phyloP scores from a whole-genome alignment of 1,139 yeast species.

The Insectozyma bohioensis region DNA sequence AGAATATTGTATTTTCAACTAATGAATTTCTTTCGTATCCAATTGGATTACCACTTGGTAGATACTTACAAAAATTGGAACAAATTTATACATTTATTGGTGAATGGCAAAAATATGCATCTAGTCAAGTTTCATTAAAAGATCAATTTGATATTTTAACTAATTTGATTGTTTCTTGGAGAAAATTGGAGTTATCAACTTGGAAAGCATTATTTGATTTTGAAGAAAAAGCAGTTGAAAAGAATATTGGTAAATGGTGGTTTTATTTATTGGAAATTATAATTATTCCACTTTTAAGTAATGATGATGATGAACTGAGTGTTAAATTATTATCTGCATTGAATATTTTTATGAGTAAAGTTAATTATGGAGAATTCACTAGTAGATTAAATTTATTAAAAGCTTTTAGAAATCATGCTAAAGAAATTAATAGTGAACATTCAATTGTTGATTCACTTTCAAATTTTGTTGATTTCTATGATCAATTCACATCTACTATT shows the following conservation, averaged over 20 bases:
- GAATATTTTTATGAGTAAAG: constrained; percentile 71
- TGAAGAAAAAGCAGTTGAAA: constrained; percentile 59
- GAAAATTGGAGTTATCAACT: constrained; percentile 79
- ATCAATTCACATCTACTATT: constrained; percentile 58
- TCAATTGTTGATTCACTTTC: constrained; percentile 45
- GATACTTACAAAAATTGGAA: constrained; percentile 78
- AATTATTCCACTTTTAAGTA: constrained; percentile 42
- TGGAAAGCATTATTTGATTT: constrained; percentile 77
- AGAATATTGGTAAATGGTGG: constrained; percentile 81
- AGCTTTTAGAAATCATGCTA: constrained; percentile 60
- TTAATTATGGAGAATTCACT: constrained; percentile 72
- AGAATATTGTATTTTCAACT: constrained; percentile 63
- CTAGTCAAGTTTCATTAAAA: constrained; percentile 67
- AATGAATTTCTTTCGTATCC: constrained; percentile 67
- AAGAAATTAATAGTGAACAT: constrained; percentile 19
- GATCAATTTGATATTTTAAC: constrained; percentile 59
- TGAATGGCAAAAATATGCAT: constrained; percentile 95
- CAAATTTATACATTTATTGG: constrained; percentile 77
- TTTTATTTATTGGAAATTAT: constrained; percentile 81
- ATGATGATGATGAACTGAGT: constrained; percentile 22
- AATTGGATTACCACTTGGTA: constrained; percentile 69
- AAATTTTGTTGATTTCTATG: constrained; percentile 65
- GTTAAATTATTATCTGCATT: constrained; percentile 63
- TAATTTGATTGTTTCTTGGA: constrained; percentile 79
- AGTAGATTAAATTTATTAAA: constrained; percentile 56